phyloP scores from a whole-genome alignment of 2,329 filamentous ascomycete species.

The Malbranchea cinnamomea region DNA sequence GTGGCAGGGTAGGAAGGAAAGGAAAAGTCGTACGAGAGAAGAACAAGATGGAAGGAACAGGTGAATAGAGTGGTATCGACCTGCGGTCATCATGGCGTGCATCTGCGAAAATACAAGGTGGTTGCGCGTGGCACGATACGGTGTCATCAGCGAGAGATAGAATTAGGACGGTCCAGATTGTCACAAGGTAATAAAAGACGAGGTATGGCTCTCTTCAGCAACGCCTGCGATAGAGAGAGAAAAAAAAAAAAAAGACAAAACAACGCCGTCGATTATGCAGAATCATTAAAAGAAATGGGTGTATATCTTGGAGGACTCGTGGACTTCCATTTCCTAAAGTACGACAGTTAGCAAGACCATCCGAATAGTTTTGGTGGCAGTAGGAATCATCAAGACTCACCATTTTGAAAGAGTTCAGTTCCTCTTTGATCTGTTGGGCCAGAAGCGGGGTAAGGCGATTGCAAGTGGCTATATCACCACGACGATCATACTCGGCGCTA shows the following conservation, averaged over 20 bases:
- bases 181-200: too few relatives aligned
- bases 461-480: slow-evolving; percentile 93
- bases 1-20: too few relatives aligned
- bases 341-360: slow-evolving; percentile 11
- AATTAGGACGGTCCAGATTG: too few relatives aligned
- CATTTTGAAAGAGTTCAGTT: slow-evolving; percentile 99
- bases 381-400: slow-evolving; percentile 35
- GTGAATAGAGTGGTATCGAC: too few relatives aligned
- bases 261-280: slow-evolving; percentile 10
- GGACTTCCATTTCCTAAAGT: slow-evolving; percentile 93
- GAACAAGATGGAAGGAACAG: too few relatives aligned
- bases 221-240: slow-evolving; percentile 1
- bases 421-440: slow-evolving; percentile 98
- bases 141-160: too few relatives aligned
- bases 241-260: slow-evolving; percentile 7
- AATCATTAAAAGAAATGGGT: slow-evolving; percentile 89
- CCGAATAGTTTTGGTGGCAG: slow-evolving; percentile 1
- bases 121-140: too few relatives aligned
- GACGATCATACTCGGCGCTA: slow-evolving; percentile 84
- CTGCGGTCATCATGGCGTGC: too few relatives aligned
- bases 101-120: too few relatives aligned
- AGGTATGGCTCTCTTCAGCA: neutral
- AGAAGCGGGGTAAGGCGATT: slow-evolving; percentile 94
- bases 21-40: too few relatives aligned
- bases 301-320: slow-evolving; percentile 97